Evolutionary conservation across 106 monocot genomes (phyloP).

Genomic region (Platanthera guangdongensis): DNA sequence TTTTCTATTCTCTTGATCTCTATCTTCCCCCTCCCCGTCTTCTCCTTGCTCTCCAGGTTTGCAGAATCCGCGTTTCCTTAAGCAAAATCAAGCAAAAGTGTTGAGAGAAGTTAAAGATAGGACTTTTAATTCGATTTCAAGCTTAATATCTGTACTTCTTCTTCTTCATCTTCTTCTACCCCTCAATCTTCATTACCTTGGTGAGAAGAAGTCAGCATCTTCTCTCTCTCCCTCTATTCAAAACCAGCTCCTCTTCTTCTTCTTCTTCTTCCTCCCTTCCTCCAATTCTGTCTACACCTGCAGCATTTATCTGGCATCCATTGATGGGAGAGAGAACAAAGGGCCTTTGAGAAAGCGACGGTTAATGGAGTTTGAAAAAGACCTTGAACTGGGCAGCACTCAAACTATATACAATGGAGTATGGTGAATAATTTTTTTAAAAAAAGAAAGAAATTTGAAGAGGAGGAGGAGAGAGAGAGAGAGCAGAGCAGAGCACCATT

Average conservation of each 20-base stretch:
- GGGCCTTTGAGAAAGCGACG: constrained; percentile 14
- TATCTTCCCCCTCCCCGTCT: constrained; percentile 47
- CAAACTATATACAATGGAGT: neutral
- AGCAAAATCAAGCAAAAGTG: neutral
- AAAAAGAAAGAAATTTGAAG: neutral
- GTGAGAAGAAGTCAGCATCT: neutral
- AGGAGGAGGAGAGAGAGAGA: neutral
- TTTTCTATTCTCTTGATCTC: constrained; percentile 56
- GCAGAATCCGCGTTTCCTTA: constrained; percentile 6
- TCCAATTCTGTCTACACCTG: neutral
- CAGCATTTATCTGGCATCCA: constrained; percentile 8
- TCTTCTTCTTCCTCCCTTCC: neutral
- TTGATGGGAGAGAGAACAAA: constrained; percentile 8
- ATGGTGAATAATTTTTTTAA: neutral
- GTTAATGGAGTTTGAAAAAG: constrained; percentile 9
- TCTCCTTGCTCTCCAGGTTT: constrained; percentile 21
- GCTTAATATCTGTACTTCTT: neutral
- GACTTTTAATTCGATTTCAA: too few relatives aligned
- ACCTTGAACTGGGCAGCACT: constrained; percentile 1
- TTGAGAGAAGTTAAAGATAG: neutral
- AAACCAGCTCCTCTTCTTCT: too few relatives aligned
- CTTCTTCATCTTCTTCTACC: too few relatives aligned
- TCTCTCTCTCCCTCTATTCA: neutral
- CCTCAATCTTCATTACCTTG: neutral
- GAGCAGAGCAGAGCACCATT: neutral